Evolutionary conservation across 1,284 basidiomycete genomes (phyloP).

Genomic region (Rhodofomes roseus): DNA sequence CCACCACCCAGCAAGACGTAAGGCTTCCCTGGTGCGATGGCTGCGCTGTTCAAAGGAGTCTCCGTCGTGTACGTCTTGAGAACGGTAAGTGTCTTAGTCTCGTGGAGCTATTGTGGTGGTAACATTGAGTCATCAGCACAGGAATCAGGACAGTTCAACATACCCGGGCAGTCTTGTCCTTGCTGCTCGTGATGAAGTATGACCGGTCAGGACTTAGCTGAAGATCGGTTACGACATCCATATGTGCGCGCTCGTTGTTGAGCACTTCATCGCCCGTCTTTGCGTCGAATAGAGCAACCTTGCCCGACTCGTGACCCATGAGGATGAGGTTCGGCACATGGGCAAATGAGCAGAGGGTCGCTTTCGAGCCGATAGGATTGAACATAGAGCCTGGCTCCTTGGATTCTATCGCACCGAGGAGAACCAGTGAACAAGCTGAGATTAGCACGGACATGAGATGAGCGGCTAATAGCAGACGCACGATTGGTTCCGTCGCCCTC

Average conservation of each 20-base stretch:
- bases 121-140: neutral
- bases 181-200: slow-evolving; percentile 95
- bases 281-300: slow-evolving; percentile 86
- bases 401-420: slow-evolving; percentile 50
- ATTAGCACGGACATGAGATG: neutral
- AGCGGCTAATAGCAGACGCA: slow-evolving; percentile 33
- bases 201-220: slow-evolving; percentile 89
- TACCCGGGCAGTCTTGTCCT: slow-evolving; percentile 95
- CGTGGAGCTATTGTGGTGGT: slow-evolving; percentile 70
- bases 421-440: neutral
- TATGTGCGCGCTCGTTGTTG: slow-evolving; percentile 82
- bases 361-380: slow-evolving; percentile 90
- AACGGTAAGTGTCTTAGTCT: slow-evolving; percentile 83
- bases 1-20: slow-evolving; percentile 90
- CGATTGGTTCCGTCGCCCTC: slow-evolving; percentile 76
- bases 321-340: slow-evolving; percentile 79
- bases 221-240: slow-evolving; percentile 86
- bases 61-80: slow-evolving; percentile 95
- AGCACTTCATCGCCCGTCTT: slow-evolving; percentile 85
- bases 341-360: slow-evolving; percentile 92
- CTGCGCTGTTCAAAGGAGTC: slow-evolving; percentile 94
- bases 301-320: slow-evolving; percentile 95
- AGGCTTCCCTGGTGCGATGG: slow-evolving; percentile 81
- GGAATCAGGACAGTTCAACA: slow-evolving; percentile 24
- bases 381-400: slow-evolving; percentile 77